phyloP scores from a whole-genome alignment of 108 stramenopile genomes.

The Pinguiococcus pyrenoidosus region DNA sequence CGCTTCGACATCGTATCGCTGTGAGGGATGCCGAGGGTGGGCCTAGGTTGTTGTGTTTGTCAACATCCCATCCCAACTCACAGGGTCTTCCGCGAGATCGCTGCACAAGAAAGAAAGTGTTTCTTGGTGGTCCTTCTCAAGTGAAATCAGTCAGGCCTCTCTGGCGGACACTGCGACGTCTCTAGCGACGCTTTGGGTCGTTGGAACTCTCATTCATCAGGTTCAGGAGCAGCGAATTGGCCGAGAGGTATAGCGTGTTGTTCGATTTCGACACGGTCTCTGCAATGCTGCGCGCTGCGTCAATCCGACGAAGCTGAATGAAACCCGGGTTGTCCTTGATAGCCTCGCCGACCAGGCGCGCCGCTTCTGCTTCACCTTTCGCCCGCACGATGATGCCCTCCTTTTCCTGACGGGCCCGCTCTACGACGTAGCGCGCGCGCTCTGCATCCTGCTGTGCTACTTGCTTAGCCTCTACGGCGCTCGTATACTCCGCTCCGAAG shows the following conservation, averaged over 20 bases:
- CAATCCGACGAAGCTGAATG: conserved; percentile 94
- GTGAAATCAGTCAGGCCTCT: too few relatives aligned
- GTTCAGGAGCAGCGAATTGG: conserved; percentile 89
- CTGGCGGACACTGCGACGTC: too few relatives aligned
- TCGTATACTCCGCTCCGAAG: conserved; percentile 95
- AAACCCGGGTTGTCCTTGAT: conserved; percentile 99
- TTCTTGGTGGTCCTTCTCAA: too few relatives aligned
- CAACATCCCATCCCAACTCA: too few relatives aligned
- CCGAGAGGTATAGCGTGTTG: conserved; percentile 92
- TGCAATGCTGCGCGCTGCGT: conserved; percentile 96
- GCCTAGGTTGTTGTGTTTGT: too few relatives aligned
- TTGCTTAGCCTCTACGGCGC: conserved; percentile 98
- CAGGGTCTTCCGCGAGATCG: too few relatives aligned
- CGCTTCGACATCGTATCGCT: too few relatives aligned
- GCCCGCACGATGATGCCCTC: conserved; percentile 93
- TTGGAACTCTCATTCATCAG: too few relatives aligned
- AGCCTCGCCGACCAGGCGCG: conserved; percentile 88
- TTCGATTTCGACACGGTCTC: conserved; percentile 67
- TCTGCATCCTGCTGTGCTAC: conserved; percentile 98
- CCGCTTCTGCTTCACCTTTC: conserved; percentile 94
- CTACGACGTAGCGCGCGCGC: conserved; percentile 91
- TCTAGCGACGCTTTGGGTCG: too few relatives aligned
- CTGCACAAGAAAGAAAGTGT: too few relatives aligned
- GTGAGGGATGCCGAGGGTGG: too few relatives aligned
- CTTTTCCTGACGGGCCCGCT: conserved; percentile 85